Evolutionary conservation across 2,329 filamentous ascomycete genomes (phyloP), one percentile per base, ranked within the genome.

Genomic region (Zasmidium citrigriseum): DNA sequence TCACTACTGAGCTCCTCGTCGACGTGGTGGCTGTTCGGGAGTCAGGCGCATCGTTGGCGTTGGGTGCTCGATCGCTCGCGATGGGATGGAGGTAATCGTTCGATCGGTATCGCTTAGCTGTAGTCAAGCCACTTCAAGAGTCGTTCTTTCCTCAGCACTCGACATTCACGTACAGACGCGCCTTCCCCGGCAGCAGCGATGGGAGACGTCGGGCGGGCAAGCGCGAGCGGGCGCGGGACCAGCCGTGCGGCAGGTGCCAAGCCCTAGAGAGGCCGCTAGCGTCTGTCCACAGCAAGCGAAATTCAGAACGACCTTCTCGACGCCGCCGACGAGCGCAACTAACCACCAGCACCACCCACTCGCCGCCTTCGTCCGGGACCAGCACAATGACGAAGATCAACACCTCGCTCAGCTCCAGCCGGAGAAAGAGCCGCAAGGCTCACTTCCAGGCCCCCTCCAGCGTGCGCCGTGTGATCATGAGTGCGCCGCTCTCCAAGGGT

Each of bases 401-500:
- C 82, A 77, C 75, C 74, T 76, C 78, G 73, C 76, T 91, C 75
- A 79, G 84, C 80, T 91, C 90, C 81, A 96, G 92, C 77, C 88
- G 93, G 83, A 89, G 93, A 84, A 99, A 99, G 91, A 95, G 91
- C 83, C 91, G 95, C 82, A 96, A 96, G 86, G 90, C 91, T 78
- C 93, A 99, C 87, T 99, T 96, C 88, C 84, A 86, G 79, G 95
- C 95, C 71, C 92, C 93, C 72, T 97, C 93, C 79, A 92, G 89
- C 84, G 86, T 91, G 78, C 93, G 95, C 82, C 91, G 95, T 78
- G 86, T 89, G 74, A 96, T 96, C 84, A 97, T 99, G 93, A 93
- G 89, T 84, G 93, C 95, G 71, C 90, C 91, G 74, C 86, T 97
- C 72, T 90, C 86, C 85, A 96, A 96, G 86, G 95, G 70, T 72